phyloP scores from a whole-genome alignment of 1,139 yeast genomes.

The Kodamaea fungicola region DNA sequence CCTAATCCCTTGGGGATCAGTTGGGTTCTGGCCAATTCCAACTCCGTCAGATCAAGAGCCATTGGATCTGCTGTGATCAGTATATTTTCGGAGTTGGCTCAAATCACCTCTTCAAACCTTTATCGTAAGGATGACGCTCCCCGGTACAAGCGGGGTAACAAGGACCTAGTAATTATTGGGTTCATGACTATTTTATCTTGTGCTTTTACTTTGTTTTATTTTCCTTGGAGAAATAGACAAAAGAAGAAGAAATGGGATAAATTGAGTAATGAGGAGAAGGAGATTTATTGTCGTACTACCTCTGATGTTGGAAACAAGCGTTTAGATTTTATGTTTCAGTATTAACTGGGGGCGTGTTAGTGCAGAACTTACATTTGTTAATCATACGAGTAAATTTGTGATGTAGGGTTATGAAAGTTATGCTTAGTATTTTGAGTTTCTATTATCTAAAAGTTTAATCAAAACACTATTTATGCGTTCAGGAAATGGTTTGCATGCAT shows the following conservation, averaged over 20 bases:
- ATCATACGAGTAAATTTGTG: no score
- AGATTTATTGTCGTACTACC: conserved; percentile 9
- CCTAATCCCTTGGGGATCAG: conserved; percentile 17
- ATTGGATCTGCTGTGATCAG: conserved; percentile 22
- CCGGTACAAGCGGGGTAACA: conserved; percentile 24
- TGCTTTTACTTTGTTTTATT: conserved; percentile 12
- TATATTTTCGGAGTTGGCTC: conserved; percentile 18
- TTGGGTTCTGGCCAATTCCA: conserved; percentile 21
- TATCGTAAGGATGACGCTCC: conserved; percentile 27
- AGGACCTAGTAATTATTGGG: conserved; percentile 17
- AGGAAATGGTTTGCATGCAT: no score
- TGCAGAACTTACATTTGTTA: no score
- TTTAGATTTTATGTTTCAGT: conserved; percentile 14
- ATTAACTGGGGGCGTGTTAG: conserved; percentile 4
- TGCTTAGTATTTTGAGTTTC: no score
- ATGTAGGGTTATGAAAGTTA: no score
- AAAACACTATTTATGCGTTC: no score
- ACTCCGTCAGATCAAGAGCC: conserved; percentile 19
- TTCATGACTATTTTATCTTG: conserved; percentile 14
- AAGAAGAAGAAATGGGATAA: conserved; percentile 12
- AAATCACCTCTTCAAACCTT: conserved; percentile 18
- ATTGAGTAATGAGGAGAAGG: conserved; percentile 13
- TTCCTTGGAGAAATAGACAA: conserved; percentile 12
- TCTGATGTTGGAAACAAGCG: conserved; percentile 17
- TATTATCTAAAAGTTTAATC: no score